phyloP scores from a whole-genome alignment of 768 basidiomycete species.

The Lentinula sp. region DNA sequence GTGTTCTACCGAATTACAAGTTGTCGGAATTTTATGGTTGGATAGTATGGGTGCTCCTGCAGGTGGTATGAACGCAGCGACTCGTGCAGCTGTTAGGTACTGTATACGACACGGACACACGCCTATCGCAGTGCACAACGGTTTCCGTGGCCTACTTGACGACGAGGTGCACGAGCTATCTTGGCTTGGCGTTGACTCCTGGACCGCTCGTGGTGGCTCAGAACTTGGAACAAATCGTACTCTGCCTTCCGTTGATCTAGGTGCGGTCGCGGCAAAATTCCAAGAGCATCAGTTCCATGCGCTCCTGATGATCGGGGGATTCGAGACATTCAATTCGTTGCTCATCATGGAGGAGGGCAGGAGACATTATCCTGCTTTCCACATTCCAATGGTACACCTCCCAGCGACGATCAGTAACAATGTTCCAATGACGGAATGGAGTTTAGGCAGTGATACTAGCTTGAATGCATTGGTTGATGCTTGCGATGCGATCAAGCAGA shows the following conservation, averaged over 20 bases:
- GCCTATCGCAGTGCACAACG: conserved; percentile 91
- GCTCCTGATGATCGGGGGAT: conserved; percentile 89
- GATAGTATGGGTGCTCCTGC: conserved; percentile 91
- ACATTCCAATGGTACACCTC: conserved; percentile 92
- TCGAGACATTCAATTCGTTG: conserved; percentile 86
- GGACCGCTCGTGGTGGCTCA: conserved; percentile 94
- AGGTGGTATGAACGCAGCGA: conserved; percentile 98
- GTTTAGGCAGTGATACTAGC: conserved; percentile 94
- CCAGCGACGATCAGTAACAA: conserved; percentile 98
- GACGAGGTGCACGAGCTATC: conserved; percentile 81
- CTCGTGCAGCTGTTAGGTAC: conserved; percentile 89
- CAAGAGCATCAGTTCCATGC: conserved; percentile 77
- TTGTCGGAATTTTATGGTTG: not conserved
- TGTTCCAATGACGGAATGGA: conserved; percentile 95
- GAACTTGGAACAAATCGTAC: conserved; percentile 96
- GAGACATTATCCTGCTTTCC: conserved; percentile 83
- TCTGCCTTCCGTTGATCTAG: conserved; percentile 81
- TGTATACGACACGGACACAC: conserved; percentile 89
- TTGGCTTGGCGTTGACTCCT: conserved; percentile 96
- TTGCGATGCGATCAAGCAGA: conserved; percentile 98
- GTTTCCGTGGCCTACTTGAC: conserved; percentile 91
- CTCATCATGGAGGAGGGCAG: conserved; percentile 75
- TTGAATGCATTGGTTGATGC: conserved; percentile 96
- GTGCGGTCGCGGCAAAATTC: conserved; percentile 85
- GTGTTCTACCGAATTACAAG: conserved; percentile 18